Percentiles rank a stretch among this genome's conserved stretches.
Evolutionary conservation across 2,329 filamentous ascomycete genomes (phyloP).

Genomic region (Thelonectria olida): DNA sequence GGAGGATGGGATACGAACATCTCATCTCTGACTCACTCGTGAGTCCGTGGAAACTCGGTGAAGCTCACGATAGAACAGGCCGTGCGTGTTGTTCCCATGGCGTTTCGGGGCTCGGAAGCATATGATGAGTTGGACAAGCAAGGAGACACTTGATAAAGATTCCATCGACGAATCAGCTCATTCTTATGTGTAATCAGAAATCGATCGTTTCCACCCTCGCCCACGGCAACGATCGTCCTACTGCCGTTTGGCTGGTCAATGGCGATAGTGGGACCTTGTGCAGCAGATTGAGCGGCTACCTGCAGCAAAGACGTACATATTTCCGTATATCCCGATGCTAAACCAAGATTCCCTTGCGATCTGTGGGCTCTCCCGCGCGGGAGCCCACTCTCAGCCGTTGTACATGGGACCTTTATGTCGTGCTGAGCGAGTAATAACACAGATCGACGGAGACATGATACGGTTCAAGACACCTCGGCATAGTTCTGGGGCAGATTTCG

Average conservation of each 20-base stretch:
- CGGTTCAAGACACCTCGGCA: background rate
- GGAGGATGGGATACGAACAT: too few relatives aligned
- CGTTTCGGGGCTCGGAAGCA: too few relatives aligned
- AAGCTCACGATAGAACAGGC: too few relatives aligned
- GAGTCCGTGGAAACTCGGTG: too few relatives aligned
- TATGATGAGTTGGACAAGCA: too few relatives aligned
- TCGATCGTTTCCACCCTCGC: background rate
- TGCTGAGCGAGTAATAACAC: background rate
- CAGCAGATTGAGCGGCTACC: background rate
- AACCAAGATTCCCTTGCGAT: background rate
- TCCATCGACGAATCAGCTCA: background rate
- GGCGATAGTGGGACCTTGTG: background rate
- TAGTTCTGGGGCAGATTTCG: background rate
- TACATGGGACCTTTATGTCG: background rate
- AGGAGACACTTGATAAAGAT: background rate
- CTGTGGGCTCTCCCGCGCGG: conserved; percentile 6
- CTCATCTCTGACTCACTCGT: too few relatives aligned
- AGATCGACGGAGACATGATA: background rate
- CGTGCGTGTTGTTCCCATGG: too few relatives aligned
- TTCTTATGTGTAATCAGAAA: background rate
- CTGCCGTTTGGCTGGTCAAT: too few relatives aligned
- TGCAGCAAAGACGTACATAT: background rate
- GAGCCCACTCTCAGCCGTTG: background rate
- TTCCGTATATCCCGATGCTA: conserved; percentile 1
- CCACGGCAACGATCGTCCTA: background rate